These are phyloP conservation scores for Solanum lycopersicoides DNA, from an alignment of 257 asterid genomes.

Conservation along the genomic window DNA sequence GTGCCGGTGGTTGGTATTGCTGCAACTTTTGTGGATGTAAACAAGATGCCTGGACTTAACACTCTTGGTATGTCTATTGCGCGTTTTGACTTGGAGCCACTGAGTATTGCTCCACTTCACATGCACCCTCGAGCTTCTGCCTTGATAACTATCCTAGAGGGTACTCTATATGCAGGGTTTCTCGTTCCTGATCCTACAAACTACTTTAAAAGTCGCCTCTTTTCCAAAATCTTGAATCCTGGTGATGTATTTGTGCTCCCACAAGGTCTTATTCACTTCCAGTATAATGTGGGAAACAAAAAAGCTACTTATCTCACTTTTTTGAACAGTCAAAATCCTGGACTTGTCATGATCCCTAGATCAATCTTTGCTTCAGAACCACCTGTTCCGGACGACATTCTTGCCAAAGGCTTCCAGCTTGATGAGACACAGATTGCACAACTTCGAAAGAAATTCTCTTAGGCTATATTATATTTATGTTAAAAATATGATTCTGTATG, in stretches of 20 bases:
- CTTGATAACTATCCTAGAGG: neutral
- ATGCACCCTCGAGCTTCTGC: neutral
- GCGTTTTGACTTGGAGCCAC: neutral
- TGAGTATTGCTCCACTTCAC: neutral
- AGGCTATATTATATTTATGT: neutral
- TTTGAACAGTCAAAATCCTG: neutral
- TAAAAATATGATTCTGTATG: neutral
- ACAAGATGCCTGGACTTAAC: neutral
- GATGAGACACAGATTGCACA: neutral
- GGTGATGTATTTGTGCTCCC: neutral
- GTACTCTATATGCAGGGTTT: neutral
- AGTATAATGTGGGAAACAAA: neutral
- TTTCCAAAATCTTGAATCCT: neutral
- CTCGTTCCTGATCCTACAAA: neutral
- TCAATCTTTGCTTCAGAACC: neutral
- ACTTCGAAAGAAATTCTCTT: neutral
- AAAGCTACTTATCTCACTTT: fast-evolving
- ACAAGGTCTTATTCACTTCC: neutral
- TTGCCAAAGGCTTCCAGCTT: neutral
- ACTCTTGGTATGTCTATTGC: neutral
- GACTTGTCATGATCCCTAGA: neutral
- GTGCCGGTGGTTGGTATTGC: too few relatives aligned
- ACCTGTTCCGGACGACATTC: neutral
- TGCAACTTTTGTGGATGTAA: neutral
- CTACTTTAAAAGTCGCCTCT: neutral